A percentile compares a stretch with the other conserved stretches of the same genome.
Conservation (phyloP, 345 rosid species). For the Murraya paniculata region DNA sequence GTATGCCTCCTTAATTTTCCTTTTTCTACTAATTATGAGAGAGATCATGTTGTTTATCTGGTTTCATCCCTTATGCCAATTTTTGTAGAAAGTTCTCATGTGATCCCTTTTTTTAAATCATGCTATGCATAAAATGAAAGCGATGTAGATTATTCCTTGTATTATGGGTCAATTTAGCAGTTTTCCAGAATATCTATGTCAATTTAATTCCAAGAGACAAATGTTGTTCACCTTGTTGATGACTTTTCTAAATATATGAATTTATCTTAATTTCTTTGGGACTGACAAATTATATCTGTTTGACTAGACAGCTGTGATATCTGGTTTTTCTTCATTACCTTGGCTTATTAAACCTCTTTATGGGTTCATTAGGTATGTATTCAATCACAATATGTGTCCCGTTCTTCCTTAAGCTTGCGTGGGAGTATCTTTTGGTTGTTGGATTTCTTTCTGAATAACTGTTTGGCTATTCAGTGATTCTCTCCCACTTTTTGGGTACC, state of each 20-base stretch:
- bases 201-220: not conserved
- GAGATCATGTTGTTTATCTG: not conserved
- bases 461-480: slow-evolving; percentile 64
- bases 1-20: slow-evolving; percentile 33
- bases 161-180: not conserved
- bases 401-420: not conserved
- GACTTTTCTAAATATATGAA: slow-evolving; percentile 11
- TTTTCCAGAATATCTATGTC: not conserved
- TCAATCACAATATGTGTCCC: not conserved
- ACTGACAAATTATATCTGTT: slow-evolving; percentile 48
- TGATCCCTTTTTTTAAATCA: not conserved
- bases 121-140: not conserved
- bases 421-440: slow-evolving; percentile 5
- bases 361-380: slow-evolving; percentile 81
- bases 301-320: slow-evolving; percentile 96
- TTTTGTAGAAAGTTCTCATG: not conserved
- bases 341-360: slow-evolving; percentile 97
- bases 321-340: slow-evolving; percentile 89
- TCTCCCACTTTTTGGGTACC: slow-evolving; percentile 86
- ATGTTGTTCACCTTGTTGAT: not conserved
- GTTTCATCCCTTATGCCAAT: not conserved
- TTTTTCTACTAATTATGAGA: not conserved
- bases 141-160: not conserved
- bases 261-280: slow-evolving; percentile 18
- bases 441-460: slow-evolving; percentile 9